Evolutionary conservation across 176 grass and related monocot genomes (phyloP), one percentile per base, ranked within the genome.

Genomic region (Raddia guianensis): DNA sequence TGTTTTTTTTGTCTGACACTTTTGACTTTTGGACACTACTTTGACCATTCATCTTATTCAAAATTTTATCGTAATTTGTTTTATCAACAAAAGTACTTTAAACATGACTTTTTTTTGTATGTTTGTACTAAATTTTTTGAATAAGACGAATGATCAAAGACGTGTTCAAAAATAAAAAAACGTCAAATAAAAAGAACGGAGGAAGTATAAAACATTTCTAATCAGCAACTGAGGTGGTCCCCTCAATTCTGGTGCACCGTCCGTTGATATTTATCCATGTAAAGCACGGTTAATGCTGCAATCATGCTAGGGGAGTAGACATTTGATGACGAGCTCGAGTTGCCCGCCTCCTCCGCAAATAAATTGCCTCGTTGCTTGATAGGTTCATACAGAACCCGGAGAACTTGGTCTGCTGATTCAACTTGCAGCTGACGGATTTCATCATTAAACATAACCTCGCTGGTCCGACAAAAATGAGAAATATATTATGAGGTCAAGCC

Each of bases 291-390:
- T 70, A 86, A 69, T 49, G 89, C 89, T 35, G 89, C 92, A 21
- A 91, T 76, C 68, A 21, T 94, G 86, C 92, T 87, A n/a, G 92
- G 92, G 37, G 77, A 91, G 56, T 79, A 84, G n/a, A 72, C 40
- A 15, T 84, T 47, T 75, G 80, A 57, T 74, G 72, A 21, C 6
- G 71, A 72, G 14, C 52, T 64, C 18, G 73, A 66, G 63, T 45
- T 34, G 9, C 66, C 60, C 42, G 82, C 19, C 63, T 85, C 50
- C 19, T 55, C 70, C 35, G 19, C 44, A 21, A 85, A 42, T 58
- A 83, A 68, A 51, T 54, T 66, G 45, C 64, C 70, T 9, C 0
- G 60, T 65, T 56, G 65, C 75, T 89, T 65, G 13, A 84, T 84
- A 10, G 91, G 86, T 49, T 84, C 68, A 21, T 77, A 75, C 3